A percentile compares a stretch with the other conserved stretches of the same genome.
Evolutionary conservation across 176 grass and related monocot species (phyloP).

Genomic region (Luzula sylvatica): DNA sequence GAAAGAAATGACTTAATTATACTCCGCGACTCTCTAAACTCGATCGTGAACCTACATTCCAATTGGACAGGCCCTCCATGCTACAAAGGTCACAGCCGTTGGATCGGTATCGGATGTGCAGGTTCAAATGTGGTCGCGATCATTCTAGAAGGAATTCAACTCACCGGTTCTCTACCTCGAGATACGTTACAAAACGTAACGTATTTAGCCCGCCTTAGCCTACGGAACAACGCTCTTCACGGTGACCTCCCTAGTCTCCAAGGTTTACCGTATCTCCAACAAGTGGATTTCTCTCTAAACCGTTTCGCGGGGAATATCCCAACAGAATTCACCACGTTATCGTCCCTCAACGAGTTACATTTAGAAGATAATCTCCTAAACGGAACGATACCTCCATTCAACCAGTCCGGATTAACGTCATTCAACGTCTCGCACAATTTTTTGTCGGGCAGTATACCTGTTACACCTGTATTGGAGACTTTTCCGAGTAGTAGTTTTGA

Average conservation of each 20-base stretch:
- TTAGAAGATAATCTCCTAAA: slow-evolving; percentile 86
- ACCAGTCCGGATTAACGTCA: slow-evolving; percentile 29
- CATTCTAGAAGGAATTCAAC: slow-evolving; percentile 46
- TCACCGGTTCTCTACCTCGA: slow-evolving; percentile 38
- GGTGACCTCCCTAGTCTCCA: slow-evolving; percentile 51
- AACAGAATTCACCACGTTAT: slow-evolving; percentile 18
- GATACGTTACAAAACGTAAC: slow-evolving; percentile 30
- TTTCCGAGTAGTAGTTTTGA: slow-evolving; percentile 46
- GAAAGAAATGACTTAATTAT: slow-evolving; percentile 54
- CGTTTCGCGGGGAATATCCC: slow-evolving; percentile 80
- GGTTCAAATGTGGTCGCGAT: slow-evolving; percentile 47
- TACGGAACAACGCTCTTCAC: slow-evolving; percentile 67
- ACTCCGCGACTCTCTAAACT: slow-evolving; percentile 67
- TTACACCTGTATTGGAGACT: slow-evolving; percentile 29
- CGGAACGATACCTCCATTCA: slow-evolving; percentile 55
- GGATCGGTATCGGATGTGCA: slow-evolving; percentile 62
- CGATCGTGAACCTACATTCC: slow-evolving; percentile 61
- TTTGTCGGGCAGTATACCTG: slow-evolving; percentile 55
- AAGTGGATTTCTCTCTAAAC: slow-evolving; percentile 63
- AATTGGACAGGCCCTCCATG: slow-evolving; percentile 96
- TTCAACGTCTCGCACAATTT: slow-evolving; percentile 97
- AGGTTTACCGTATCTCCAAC: slow-evolving; percentile 34
- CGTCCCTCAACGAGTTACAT: slow-evolving; percentile 31
- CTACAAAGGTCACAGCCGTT: slow-evolving; percentile 46
- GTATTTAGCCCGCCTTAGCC: slow-evolving; percentile 32